Evolutionary conservation across 352 stramenopile genomes (phyloP).

Genomic region (Globisporangium echinulatum): DNA sequence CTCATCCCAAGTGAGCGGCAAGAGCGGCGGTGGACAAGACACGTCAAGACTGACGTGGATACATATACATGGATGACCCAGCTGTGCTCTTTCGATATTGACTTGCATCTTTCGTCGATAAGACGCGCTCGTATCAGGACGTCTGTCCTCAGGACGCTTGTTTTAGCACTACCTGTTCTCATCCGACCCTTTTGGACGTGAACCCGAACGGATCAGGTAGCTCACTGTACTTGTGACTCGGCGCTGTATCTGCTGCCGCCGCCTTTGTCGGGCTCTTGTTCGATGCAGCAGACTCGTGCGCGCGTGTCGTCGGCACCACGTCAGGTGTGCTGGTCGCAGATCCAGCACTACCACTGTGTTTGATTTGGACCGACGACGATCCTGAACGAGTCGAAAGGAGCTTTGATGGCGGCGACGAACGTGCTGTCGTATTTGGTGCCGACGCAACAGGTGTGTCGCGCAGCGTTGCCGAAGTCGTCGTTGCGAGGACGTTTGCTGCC

Average conservation of each 20-base stretch:
- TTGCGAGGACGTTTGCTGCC: conserved; percentile 17
- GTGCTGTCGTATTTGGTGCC: no score
- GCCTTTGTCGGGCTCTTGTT: background rate
- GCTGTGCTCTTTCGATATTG: no score
- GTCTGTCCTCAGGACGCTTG: no score
- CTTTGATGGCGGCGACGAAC: background rate
- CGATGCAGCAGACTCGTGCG: no score
- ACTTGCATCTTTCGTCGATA: no score
- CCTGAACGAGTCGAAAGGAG: background rate
- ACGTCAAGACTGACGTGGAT: no score
- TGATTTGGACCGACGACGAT: background rate
- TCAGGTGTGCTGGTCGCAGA: background rate
- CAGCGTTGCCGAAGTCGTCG: background rate
- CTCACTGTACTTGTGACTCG: conserved; percentile 36
- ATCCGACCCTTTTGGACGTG: conserved; percentile 37
- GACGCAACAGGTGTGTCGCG: background rate
- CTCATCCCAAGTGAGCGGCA: no score
- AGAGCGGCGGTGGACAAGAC: no score
- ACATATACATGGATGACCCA: no score
- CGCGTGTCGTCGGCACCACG: no score
- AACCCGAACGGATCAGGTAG: conserved; percentile 66
- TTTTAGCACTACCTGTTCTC: background rate
- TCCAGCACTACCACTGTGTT: background rate
- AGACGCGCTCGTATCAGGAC: no score
- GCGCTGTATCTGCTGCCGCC: background rate